Percentiles rank a stretch among this genome's conserved stretches.
These are phyloP conservation scores for Trypanosoma boissoni DNA, from an alignment of 208 protist genomes.

Conservation along the genomic window DNA sequence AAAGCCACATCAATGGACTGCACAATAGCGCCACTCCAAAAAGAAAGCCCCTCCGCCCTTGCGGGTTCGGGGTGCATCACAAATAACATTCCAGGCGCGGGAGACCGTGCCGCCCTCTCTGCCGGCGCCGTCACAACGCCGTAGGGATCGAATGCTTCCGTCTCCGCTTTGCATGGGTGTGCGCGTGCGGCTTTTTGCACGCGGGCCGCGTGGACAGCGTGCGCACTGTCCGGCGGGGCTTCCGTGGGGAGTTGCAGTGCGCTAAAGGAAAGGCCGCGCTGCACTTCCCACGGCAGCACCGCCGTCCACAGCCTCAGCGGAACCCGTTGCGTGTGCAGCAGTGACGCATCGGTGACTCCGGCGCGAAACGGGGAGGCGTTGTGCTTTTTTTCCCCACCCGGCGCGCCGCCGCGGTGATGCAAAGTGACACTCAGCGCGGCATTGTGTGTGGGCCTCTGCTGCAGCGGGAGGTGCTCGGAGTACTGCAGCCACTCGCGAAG, in stretches of 20 bases:
- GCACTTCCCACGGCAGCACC: conserved; percentile 85
- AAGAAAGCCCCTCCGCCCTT: conserved; percentile 35
- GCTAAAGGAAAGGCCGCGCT: conserved; percentile 74
- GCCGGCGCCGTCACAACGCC: conserved; percentile 46
- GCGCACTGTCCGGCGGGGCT: too few relatives aligned
- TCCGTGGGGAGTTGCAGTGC: conserved; percentile 35
- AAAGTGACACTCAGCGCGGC: conserved; percentile 55
- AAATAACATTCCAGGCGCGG: conserved; percentile 58
- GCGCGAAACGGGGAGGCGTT: neutral
- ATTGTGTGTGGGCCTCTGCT: conserved; percentile 47
- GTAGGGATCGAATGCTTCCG: conserved; percentile 52
- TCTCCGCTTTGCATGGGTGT: conserved; percentile 1
- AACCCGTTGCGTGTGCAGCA: conserved; percentile 29
- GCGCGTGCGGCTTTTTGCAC: conserved; percentile 10
- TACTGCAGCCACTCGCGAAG: conserved; percentile 70
- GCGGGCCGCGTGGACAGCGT: too few relatives aligned
- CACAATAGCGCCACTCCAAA: conserved; percentile 84
- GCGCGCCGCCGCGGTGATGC: neutral
- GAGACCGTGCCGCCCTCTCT: neutral
- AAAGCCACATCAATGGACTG: conserved; percentile 80
- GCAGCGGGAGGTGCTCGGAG: conserved; percentile 45
- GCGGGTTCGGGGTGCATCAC: conserved; percentile 31
- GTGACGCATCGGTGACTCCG: neutral
- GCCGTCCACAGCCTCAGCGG: conserved; percentile 76
- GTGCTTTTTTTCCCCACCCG: neutral